Base-by-base conservation (phyloP, 805 yeast genomes). In the Millerozyma miso region DNA sequence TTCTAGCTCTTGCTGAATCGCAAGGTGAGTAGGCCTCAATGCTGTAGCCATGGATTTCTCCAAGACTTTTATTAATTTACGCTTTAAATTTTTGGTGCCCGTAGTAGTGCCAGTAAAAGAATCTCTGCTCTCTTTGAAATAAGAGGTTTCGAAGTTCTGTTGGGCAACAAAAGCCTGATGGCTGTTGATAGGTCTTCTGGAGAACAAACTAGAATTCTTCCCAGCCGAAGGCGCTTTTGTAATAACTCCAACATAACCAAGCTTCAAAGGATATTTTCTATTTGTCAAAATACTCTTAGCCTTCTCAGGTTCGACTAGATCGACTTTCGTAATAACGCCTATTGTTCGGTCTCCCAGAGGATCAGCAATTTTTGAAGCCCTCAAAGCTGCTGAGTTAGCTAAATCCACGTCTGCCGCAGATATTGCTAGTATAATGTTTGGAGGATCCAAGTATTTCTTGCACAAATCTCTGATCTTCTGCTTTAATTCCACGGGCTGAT, bases 241-340 rank as follows among this genome's bases (percentile, higher is more conserved):
- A 15, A 95, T 84, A n/a, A 95, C 98, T 44, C 99, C 99, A 16
- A 93, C 98, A 59, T 93, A 93, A 0, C 99, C 99, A 96, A 93
- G 87, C 54, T 77, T 81, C 47, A 93, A 69, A 0, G 99, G 98
- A 56, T 95, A 95, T 55, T 83, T 86, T 49, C 76, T 80, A 63
- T 91, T 91, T 20, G 77, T 74, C 46, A 93, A 68, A 16, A 87
- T 77, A 5, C 68, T 71, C 38, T 79, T 76, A 0, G 96, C 99
- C 13, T 72, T 63, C 36, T 74, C 76, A 0, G 97, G 85, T 18
- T 82, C 85, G 2, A 95, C 96, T 41, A 93, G 73, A 64, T 93
- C 99, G 61, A 95, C 63, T 59, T 93, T 93, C 3, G 99, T 93
- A 41, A 93, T 81, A 6, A 93, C 98, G 40, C 99, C 99, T 47